Evolutionary conservation across 225 moss, liverwort and hornwort genomes (phyloP), one percentile per base, ranked within the genome.

Genomic region (Climacium dendroides): DNA sequence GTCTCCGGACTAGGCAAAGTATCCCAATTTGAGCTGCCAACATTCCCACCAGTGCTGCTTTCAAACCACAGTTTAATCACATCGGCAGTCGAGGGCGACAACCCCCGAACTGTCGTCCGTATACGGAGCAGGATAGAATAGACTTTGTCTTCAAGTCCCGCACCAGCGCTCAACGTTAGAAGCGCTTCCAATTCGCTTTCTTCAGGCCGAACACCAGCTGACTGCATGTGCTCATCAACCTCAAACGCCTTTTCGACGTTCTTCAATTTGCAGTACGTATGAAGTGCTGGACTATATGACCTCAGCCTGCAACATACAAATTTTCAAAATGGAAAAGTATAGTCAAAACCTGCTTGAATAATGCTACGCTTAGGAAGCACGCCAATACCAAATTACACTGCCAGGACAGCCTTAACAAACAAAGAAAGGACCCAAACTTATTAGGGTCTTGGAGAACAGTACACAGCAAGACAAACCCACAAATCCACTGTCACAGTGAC

Each of bases 231-330:
- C 45, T 92, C 93, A 87, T 98, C 96, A 50, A 98, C 98, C 83
- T 95, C 97, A 89, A 97, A 97, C 43, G 97, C 98, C 85, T 97
- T 95, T 22, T 95, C 87, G 22, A 93, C 94, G 67, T 90, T 91
- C 91, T 94, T 95, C 58, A 88, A 69, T 79, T 97, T 96, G 92
- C 98, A 98, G 74, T 91, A 98, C 17, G 94, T 96, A 69, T 93
- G 92, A 32, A 98, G 92, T 74, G 98, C 98, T 67, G 98, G 97
- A 85, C 95, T 93, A 84, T 97, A 98, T 20, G 98, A 97, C 89
- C 98, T 94, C 35, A 96, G 92, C 91, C 96, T 94, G 87, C 30
- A 85, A 39, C 48, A 63, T 22, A 72, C 50, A 85, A 64, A 83
- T 20, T 34, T 80, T 58, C 90, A 70, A 78, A 72, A 80, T 35